These are phyloP conservation scores for Clathrospora elynae DNA, from an alignment of 2,329 filamentous ascomycete species.

Conservation along the genomic window DNA sequence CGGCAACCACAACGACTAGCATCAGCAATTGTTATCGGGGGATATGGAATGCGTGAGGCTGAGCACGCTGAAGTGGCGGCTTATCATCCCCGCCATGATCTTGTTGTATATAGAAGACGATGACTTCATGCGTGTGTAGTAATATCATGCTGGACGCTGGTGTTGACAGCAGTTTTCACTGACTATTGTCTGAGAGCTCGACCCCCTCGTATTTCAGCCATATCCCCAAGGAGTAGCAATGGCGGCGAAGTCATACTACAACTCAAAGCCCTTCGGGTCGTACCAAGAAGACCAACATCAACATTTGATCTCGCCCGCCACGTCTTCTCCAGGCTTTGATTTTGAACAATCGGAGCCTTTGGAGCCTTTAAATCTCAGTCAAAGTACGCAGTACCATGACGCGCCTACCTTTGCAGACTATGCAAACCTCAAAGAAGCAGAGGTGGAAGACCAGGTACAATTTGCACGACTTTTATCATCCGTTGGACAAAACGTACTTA, in stretches of 20 bases:
- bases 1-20: conserved; percentile 9
- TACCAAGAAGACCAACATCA: conserved; percentile 20
- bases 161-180: neutral
- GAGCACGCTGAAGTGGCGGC: neutral
- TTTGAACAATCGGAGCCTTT: conserved; percentile 16
- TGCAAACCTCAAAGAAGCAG: conserved; percentile 23
- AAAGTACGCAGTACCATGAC: conserved; percentile 11
- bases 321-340: conserved; percentile 14
- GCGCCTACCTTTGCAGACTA: conserved; percentile 19
- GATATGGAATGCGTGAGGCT: conserved; percentile 11
- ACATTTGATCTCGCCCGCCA: conserved; percentile 19
- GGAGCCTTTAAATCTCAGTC: conserved; percentile 22
- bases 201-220: neutral
- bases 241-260: conserved; percentile 24
- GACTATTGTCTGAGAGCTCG: neutral
- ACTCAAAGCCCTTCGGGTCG: neutral
- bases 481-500: conserved; percentile 5
- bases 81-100: neutral
- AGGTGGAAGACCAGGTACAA: conserved; percentile 29
- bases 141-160: too few relatives aligned
- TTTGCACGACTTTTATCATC: neutral
- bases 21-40: conserved; percentile 7
- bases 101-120: conserved; percentile 2
- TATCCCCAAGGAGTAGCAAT: conserved; percentile 7
- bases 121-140: neutral